A percentile compares a stretch with the other conserved stretches of the same genome.
These are phyloP conservation scores for Alternaria conjuncta DNA, from an alignment of 2,329 filamentous ascomycete genomes.

Conservation along the genomic window DNA sequence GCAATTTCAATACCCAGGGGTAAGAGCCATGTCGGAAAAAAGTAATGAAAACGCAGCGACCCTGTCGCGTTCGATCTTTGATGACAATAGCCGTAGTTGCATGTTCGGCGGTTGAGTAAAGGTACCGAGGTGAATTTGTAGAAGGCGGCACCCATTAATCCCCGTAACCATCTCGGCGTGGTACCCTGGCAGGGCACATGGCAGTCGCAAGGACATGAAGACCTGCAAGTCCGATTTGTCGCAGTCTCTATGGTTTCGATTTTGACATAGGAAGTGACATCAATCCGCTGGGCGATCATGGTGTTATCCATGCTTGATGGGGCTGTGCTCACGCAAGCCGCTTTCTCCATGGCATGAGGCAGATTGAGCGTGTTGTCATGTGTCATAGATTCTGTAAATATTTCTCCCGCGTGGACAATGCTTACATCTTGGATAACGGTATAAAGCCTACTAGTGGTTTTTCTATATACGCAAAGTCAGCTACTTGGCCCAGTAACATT, in stretches of 20 bases:
- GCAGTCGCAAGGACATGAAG: not conserved
- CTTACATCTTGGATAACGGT: not conserved
- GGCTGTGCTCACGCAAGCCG: not conserved
- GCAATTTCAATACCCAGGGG: not conserved
- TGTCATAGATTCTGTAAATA: fast-evolving
- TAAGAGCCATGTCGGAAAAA: not conserved
- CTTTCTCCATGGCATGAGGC: not conserved
- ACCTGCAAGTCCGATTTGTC: not conserved
- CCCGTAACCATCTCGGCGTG: not conserved
- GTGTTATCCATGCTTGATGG: not conserved
- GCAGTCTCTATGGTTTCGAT: not conserved
- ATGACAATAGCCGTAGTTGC: not conserved
- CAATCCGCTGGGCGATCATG: fast-evolving
- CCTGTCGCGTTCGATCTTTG: not conserved
- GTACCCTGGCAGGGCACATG: not conserved
- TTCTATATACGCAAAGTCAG: not conserved
- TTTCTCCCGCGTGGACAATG: fast-evolving
- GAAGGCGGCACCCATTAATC: not conserved
- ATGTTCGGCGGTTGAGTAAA: not conserved
- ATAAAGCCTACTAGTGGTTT: not conserved
- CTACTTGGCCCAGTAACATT: not conserved
- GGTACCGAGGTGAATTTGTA: not conserved
- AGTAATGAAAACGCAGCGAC: not conserved
- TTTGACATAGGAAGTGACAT: not conserved
- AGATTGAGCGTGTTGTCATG: not conserved